A percentile compares a stretch with the other conserved stretches of the same genome.
Conservation (phyloP, 2,329 filamentous ascomycete genomes). For the Aspergillus sp. region DNA sequence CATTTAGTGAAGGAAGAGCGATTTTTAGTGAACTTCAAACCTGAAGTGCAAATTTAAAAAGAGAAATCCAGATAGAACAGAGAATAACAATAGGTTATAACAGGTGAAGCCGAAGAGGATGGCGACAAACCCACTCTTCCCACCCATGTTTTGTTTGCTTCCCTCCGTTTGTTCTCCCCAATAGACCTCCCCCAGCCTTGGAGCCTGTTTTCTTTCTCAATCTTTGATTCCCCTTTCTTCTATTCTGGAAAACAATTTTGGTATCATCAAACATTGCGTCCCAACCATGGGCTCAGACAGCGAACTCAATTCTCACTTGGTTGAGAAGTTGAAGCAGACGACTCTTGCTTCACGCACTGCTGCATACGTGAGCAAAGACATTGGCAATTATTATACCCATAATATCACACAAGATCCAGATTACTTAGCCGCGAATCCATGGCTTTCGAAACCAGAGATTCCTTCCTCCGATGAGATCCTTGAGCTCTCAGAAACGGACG, state of each 20-base stretch:
- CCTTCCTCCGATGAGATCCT: slow-evolving; percentile 43
- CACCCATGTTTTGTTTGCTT: not conserved
- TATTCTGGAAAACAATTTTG: not conserved
- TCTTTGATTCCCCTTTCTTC: not conserved
- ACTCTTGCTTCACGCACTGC: not conserved
- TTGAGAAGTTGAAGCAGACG: not conserved
- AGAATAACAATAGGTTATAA: not conserved
- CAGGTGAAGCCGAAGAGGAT: not conserved
- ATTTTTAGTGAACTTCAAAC: too few species aligned
- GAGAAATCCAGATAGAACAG: too few species aligned
- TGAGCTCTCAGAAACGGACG: slow-evolving; percentile 37
- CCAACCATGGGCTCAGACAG: not conserved
- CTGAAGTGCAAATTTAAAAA: too few species aligned
- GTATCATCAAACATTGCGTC: not conserved
- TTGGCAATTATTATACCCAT: slow-evolving; percentile 29
- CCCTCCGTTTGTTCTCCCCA: not conserved
- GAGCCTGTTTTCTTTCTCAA: not conserved
- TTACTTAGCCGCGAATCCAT: slow-evolving; percentile 35
- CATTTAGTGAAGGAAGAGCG: too few species aligned
- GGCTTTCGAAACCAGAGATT: slow-evolving; percentile 41
- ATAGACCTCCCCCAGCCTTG: not conserved
- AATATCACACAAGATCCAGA: slow-evolving; percentile 15
- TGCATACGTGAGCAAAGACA: slow-evolving; percentile 27
- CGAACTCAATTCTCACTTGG: not conserved
- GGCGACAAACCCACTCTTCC: too few species aligned